Percentiles rank a stretch among this genome's conserved stretches.
Conservation (phyloP, 805 yeast species). For the Yarrowia keelungensis region DNA sequence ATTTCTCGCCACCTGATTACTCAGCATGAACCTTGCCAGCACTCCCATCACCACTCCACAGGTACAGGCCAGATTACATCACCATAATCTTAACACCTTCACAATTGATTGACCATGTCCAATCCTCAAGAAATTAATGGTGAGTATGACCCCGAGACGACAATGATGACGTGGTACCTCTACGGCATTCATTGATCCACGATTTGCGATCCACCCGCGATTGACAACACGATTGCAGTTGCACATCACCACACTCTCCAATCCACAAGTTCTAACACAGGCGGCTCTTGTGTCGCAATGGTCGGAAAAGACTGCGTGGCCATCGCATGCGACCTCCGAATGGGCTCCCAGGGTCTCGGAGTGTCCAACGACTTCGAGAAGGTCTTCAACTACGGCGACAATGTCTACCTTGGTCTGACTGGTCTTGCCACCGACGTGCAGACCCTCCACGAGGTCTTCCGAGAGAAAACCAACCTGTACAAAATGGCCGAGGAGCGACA, state of each 20-base stretch:
- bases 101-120: constrained; percentile 46
- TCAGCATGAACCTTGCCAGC: constrained; percentile 28
- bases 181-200: background rate
- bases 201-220: background rate
- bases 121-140: constrained; percentile 52
- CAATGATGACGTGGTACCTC: background rate
- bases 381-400: constrained; percentile 74
- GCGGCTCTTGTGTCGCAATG: constrained; percentile 99
- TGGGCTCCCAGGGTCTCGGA: constrained; percentile 93
- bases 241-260: background rate
- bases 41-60: constrained; percentile 12
- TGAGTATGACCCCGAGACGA: constrained; percentile 3
- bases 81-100: constrained; percentile 6
- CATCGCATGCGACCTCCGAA: constrained; percentile 91
- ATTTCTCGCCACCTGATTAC: constrained; percentile 10
- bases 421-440: constrained; percentile 95
- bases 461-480: constrained; percentile 85
- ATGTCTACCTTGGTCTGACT: constrained; percentile 84
- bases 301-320: constrained; percentile 98
- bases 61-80: constrained; percentile 14
- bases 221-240: too few relatives aligned
- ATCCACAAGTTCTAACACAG: constrained; percentile 47
- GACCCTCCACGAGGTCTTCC: constrained; percentile 78
- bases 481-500: constrained; percentile 88
- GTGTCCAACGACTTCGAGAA: constrained; percentile 92